phyloP scores from a whole-genome alignment of 169 alveolate species.

The Ichthyophthirius multifiliis region DNA sequence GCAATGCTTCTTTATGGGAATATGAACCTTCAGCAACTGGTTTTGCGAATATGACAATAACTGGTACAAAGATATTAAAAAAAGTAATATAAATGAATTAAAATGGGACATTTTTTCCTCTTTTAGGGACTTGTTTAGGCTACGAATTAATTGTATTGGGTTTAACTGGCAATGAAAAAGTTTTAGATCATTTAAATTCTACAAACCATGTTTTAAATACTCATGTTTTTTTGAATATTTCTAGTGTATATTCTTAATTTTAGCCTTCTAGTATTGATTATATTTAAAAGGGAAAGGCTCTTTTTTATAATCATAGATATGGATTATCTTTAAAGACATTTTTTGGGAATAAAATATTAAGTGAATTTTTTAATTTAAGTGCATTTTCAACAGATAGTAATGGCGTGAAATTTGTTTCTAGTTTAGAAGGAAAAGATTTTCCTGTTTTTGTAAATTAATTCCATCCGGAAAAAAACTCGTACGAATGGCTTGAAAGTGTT shows the following conservation, averaged over 20 bases:
- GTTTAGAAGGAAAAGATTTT: background rate
- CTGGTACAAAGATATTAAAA: slow-evolving; percentile 19
- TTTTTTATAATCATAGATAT: background rate
- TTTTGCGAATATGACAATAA: background rate
- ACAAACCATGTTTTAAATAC: background rate
- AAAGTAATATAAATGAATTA: slow-evolving; percentile 31
- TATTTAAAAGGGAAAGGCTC: background rate
- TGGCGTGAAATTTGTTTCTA: background rate
- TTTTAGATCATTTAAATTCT: slow-evolving; percentile 18
- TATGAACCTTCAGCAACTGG: background rate
- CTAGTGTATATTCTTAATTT: no score
- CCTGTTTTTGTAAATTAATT: background rate
- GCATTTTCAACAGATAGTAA: background rate
- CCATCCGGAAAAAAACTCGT: slow-evolving; percentile 9
- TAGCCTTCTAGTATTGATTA: no score
- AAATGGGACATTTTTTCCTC: slow-evolving; percentile 41
- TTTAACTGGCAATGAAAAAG: slow-evolving; percentile 26
- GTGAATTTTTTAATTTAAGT: background rate
- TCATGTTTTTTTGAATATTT: background rate
- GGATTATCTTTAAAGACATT: background rate
- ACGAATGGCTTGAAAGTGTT: background rate
- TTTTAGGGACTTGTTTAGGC: slow-evolving; percentile 51
- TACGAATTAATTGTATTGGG: slow-evolving; percentile 26
- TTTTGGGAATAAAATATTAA: background rate
- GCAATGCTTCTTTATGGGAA: slow-evolving; percentile 14